These are phyloP conservation scores for Gymnopilus dilepis DNA, from an alignment of 768 basidiomycete genomes.

Conservation along the genomic window DNA sequence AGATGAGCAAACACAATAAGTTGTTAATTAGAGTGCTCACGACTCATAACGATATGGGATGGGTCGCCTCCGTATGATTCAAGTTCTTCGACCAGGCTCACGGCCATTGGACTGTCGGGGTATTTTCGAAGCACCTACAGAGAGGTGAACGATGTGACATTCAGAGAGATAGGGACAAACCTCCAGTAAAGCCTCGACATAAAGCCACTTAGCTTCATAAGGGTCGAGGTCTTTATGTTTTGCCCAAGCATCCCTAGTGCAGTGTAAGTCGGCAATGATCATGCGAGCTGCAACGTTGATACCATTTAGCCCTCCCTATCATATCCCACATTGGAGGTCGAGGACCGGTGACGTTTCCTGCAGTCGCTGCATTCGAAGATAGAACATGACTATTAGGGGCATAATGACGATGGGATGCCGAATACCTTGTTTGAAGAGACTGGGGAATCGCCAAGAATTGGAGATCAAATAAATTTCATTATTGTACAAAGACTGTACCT, in stretches of 20 bases:
- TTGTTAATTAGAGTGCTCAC: constrained; percentile 42
- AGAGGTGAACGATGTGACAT: constrained; percentile 1
- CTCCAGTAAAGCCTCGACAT: constrained; percentile 88
- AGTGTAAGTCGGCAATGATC: neutral
- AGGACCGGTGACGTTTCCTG: constrained; percentile 80
- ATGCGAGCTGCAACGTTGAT: neutral
- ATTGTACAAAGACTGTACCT: constrained; percentile 52
- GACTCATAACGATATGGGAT: constrained; percentile 65
- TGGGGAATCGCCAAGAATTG: constrained; percentile 37
- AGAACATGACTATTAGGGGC: constrained; percentile 7
- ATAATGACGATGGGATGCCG: neutral
- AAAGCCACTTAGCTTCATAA: constrained; percentile 85
- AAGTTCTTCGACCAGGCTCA: constrained; percentile 76
- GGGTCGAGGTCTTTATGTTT: constrained; percentile 85
- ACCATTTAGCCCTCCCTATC: constrained; percentile 92
- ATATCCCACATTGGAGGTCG: constrained; percentile 91
- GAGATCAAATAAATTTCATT: neutral
- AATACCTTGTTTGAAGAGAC: constrained; percentile 92
- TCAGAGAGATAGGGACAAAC: constrained; percentile 40
- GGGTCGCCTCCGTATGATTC: constrained; percentile 78
- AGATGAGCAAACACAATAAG: neutral
- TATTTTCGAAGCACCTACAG: constrained; percentile 80
- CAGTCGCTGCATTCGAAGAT: constrained; percentile 64
- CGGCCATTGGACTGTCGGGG: constrained; percentile 81
- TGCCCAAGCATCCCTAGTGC: constrained; percentile 88